Evolutionary conservation across 2,329 filamentous ascomycete genomes (phyloP), one percentile per base, ranked within the genome.

Genomic region (Penicillium freii): DNA sequence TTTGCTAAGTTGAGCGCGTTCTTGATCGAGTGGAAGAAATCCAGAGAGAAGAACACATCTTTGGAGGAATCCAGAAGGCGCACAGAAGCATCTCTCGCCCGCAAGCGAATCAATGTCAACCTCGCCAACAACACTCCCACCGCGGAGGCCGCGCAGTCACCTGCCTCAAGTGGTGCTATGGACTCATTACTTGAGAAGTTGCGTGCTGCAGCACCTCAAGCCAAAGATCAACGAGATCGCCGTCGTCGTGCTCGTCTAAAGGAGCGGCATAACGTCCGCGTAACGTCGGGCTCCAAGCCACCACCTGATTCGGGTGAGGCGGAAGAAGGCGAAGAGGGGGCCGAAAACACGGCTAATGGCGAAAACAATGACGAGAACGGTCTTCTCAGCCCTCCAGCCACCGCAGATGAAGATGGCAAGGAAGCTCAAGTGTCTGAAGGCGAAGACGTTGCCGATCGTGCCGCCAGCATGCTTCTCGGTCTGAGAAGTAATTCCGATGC

Each of bases 141-240:
- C 19, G 75, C 77, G 17, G 76, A 78, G 13, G 73, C 73, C 19
- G 86, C 86, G 6, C 80, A 82, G 31, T 88, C 87, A 3, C 89
- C 91, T 25, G 83, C 84, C 33, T 88, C 85, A 55, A 91, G 91
- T 7, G 94, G 93, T 53, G 94, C 92, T 51, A 97, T 99, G 92
- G 94, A 99, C 77, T 91, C 89, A 40, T 80, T 99, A 25, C 84
- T 99, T 48, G 91, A 97, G 84, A 97, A 97, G 77, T 80, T 99
- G 55, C 89, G 94, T 57, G 92, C 92, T 55, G 94, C 94, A 1
- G 93, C 92, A 55, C 93, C 94, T 31, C 91, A 96, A 77, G 86
- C 90, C 29, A 84, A 90, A 73, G 92, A 97, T 73, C 89, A 95
- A 74, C 85, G 93, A 69, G 94, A 97, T 74, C 86, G 92, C 66